Evolutionary conservation across 2,329 filamentous ascomycete genomes (phyloP).

Genomic region (Metarhizium album): DNA sequence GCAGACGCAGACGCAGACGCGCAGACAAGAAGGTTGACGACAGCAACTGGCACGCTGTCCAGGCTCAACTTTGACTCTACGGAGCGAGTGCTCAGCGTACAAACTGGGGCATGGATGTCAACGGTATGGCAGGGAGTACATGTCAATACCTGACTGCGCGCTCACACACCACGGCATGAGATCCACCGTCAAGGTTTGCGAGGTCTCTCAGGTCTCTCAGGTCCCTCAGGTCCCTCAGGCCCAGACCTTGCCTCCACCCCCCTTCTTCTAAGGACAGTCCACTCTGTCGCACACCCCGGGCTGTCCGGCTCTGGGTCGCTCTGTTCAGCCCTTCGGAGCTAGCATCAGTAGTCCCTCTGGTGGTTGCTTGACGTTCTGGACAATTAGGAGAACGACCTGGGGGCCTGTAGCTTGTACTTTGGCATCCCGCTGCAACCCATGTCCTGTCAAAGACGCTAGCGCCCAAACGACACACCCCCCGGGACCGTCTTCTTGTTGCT

Average conservation of each 20-base stretch:
- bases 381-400: not conserved
- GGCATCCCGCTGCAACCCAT: slow-evolving; percentile 17
- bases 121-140: not conserved
- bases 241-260: slow-evolving; percentile 2
- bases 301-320: slow-evolving; percentile 11
- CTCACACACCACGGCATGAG: slow-evolving; percentile 1
- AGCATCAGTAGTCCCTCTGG: slow-evolving; percentile 14
- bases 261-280: not conserved
- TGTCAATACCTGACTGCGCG: not conserved
- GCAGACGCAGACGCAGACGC: not conserved
- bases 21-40: not conserved
- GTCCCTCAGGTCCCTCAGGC: not conserved
- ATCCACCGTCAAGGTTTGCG: slow-evolving; percentile 1
- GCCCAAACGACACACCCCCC: not conserved
- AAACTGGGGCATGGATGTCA: not conserved
- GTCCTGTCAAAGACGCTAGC: slow-evolving; percentile 3
- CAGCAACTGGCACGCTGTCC: not conserved
- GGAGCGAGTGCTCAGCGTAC: too few relatives aligned
- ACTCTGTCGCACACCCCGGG: slow-evolving; percentile 4
- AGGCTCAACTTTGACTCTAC: too few relatives aligned
- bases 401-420: slow-evolving; percentile 8
- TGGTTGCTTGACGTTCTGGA: slow-evolving; percentile 7
- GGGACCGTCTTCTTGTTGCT: not conserved
- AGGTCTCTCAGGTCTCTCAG: not conserved
- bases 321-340: slow-evolving; percentile 29